Percentiles rank a stretch among this genome's conserved stretches.
Conservation (phyloP, 306 rosid genomes). For the Cucurbita maxima region DNA sequence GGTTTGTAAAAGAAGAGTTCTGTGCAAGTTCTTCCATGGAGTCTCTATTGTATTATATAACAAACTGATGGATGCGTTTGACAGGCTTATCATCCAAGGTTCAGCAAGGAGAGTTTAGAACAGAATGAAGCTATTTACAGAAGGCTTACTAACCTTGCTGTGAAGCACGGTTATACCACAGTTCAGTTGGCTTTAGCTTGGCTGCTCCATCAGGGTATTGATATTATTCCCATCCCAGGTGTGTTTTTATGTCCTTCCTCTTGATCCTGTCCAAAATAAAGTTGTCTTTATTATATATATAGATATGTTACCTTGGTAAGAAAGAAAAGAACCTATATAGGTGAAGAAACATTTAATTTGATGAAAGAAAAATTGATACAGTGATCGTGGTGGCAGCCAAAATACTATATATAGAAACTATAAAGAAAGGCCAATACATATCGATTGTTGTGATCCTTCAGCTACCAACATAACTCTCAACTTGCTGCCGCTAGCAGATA, state of each 20-base stretch:
- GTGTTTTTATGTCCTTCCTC: background rate
- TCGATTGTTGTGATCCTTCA: background rate
- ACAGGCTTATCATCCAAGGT: conserved; percentile 40
- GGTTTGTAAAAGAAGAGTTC: background rate
- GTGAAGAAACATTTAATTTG: background rate
- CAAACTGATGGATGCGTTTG: background rate
- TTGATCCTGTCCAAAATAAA: background rate
- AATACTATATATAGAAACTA: background rate
- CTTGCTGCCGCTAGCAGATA: no score
- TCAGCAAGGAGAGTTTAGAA: conserved; percentile 25
- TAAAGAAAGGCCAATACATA: no score
- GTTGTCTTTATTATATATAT: background rate
- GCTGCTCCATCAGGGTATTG: conserved; percentile 54
- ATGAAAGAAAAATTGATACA: background rate
- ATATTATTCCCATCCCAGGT: conserved; percentile 46
- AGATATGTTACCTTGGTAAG: background rate
- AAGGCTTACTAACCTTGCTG: conserved; percentile 28
- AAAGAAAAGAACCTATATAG: background rate
- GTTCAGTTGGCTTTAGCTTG: conserved; percentile 56
- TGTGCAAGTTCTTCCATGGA: background rate
- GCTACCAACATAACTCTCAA: background rate
- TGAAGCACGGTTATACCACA: conserved; percentile 28
- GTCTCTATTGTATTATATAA: background rate
- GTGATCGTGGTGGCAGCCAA: background rate
- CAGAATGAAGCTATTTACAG: conserved; percentile 34